phyloP scores from a whole-genome alignment of 2,329 filamentous ascomycete species.

The Colletotrichum lupini region DNA sequence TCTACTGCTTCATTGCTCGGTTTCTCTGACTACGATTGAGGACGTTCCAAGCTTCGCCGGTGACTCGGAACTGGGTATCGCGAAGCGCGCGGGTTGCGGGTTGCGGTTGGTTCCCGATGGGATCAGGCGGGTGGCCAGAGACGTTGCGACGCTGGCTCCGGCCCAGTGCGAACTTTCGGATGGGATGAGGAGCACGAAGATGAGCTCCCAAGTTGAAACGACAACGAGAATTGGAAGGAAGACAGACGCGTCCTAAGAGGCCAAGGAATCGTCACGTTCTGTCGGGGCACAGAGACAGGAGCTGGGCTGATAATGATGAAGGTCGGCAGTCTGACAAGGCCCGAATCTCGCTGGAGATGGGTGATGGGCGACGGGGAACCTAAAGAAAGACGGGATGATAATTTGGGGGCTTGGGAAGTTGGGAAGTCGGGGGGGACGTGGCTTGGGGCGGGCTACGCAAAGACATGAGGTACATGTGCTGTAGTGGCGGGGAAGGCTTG shows the following conservation, averaged over 20 bases:
- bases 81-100: slow-evolving; percentile 5
- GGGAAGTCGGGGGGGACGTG: background rate
- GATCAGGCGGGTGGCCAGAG: background rate
- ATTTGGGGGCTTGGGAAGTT: slow-evolving; percentile 32
- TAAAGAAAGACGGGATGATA: slow-evolving; percentile 31
- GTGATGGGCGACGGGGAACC: slow-evolving; percentile 11
- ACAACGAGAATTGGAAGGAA: background rate
- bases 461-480: background rate
- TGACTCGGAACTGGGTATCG: slow-evolving; percentile 5
- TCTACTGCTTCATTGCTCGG: slow-evolving; percentile 27
- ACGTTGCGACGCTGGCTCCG: background rate
- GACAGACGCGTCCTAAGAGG: background rate
- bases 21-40: background rate
- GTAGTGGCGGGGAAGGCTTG: background rate
- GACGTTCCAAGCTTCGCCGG: background rate
- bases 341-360: slow-evolving; percentile 22
- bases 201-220: background rate
- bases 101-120: background rate
- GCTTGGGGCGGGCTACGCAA: slow-evolving; percentile 19
- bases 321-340: slow-evolving; percentile 11
- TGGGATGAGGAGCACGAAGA: background rate
- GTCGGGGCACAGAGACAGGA: background rate
- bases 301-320: slow-evolving; percentile 19
- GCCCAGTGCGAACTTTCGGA: background rate
- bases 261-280: background rate